phyloP scores from a whole-genome alignment of 1,284 basidiomycete genomes.

The Phlebopus sp. region DNA sequence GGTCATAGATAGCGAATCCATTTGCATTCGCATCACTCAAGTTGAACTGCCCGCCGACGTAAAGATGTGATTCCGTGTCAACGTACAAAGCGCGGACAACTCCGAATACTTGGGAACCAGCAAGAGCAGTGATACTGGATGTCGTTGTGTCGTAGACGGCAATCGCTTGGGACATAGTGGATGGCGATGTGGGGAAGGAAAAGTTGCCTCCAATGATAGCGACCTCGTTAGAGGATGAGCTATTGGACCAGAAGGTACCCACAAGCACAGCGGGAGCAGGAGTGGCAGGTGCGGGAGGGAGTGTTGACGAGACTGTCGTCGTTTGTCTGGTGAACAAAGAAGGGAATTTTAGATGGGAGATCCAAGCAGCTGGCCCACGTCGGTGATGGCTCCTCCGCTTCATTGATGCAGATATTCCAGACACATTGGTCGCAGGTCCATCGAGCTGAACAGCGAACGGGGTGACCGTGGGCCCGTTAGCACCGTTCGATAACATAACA shows the following conservation, averaged over 20 bases:
- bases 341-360: conserved; percentile 46
- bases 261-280: conserved; percentile 80
- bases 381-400: conserved; percentile 38
- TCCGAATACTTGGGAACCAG: conserved; percentile 62
- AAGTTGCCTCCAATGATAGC: conserved; percentile 92
- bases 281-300: conserved; percentile 55
- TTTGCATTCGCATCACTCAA: conserved; percentile 51
- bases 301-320: conserved; percentile 39
- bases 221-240: conserved; percentile 60
- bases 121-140: conserved; percentile 53
- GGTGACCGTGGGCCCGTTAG: conserved; percentile 50
- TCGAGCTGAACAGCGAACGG: conserved; percentile 58
- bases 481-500: conserved; percentile 66
- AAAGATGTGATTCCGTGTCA: conserved; percentile 57
- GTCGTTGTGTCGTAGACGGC: conserved; percentile 70
- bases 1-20: conserved; percentile 77
- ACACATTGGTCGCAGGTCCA: conserved; percentile 25
- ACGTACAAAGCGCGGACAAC: conserved; percentile 75
- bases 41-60: conserved; percentile 80
- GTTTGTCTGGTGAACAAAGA: conserved; percentile 54
- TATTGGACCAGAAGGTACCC: conserved; percentile 89
- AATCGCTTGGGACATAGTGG: conserved; percentile 53
- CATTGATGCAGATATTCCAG: conserved; percentile 26
- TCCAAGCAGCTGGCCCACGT: conserved; percentile 45
- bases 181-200: conserved; percentile 51